Evolutionary conservation across 352 stramenopile genomes (phyloP), one percentile per base, ranked within the genome.

Genomic region (Pythium brachiatum): DNA sequence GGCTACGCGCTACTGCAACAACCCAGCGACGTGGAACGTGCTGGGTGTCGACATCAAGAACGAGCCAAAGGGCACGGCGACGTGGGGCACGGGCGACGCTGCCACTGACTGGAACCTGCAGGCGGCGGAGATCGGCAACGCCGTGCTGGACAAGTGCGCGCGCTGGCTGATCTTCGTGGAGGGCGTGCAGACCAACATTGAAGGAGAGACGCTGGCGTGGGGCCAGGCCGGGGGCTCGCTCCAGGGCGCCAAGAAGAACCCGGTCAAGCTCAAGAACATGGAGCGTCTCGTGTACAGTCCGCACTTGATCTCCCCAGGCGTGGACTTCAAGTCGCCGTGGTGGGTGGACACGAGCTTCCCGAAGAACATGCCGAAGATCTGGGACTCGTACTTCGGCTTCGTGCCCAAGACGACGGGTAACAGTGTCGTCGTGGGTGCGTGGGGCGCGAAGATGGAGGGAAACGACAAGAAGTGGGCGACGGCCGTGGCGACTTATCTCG

Each of bases 21-120:
- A 90, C 55, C 70, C 76, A 0, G 60, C 70, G 13, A 72, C 76
- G 5, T 92, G 83, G 83, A 92, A 92, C 50, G 81, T 92, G 2
- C 67, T 92, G 32, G 83, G 77, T 36, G 72, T 90, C 31, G 81
- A 92, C 53, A 75, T 92, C 62, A 92, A 92, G 66, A 92, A 90
- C 69, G 81, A 92, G 47, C 83, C 83, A 2, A 86, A 88, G 50
- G 81, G 81, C 4, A 84, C 72, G 29, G 77, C 83, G 1, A 81
- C 80, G 34, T 92, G 83, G 83, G 83, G 79, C 6, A 75, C 72
- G 60, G 80, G 77, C 44, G 69, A 87, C 43, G 57, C 66, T 52
- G 59, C 70, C 48, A 90, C 80, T n/a, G 83, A 92, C 70, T 92
- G 80, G 81, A 69, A 75, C 29, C 53, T 89, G 21, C 73, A 78